Evolutionary conservation across 768 basidiomycete species (phyloP).

Genomic region (Tulasnella sp.): DNA sequence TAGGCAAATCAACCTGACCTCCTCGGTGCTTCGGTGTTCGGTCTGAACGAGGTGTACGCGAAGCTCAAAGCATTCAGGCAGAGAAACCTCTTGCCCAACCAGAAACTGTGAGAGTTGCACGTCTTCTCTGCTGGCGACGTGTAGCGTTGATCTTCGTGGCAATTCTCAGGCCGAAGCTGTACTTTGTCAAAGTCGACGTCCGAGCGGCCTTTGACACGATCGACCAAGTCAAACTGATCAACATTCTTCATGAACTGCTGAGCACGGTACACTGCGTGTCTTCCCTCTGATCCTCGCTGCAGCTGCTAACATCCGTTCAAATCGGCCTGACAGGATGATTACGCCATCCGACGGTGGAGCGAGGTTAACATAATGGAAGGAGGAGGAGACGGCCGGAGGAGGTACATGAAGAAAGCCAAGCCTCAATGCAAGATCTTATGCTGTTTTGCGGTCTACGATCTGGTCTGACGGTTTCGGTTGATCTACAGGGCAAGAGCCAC

Average conservation of each 20-base stretch:
- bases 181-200: slow-evolving; percentile 95
- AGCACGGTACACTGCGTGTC: slow-evolving; percentile 43
- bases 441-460: neutral
- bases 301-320: neutral
- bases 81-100: slow-evolving; percentile 43
- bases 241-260: slow-evolving; percentile 61
- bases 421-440: slow-evolving; percentile 44
- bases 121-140: neutral
- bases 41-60: slow-evolving; percentile 68
- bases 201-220: slow-evolving; percentile 96
- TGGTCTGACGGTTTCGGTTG: neutral
- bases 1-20: slow-evolving; percentile 52
- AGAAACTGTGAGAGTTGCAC: slow-evolving; percentile 12
- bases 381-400: slow-evolving; percentile 45
- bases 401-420: slow-evolving; percentile 47
- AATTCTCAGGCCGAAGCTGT: slow-evolving; percentile 60
- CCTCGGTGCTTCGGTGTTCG: slow-evolving; percentile 74
- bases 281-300: neutral
- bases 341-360: slow-evolving; percentile 59
- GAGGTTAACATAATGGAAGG: slow-evolving; percentile 24
- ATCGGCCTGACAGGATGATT: slow-evolving; percentile 42
- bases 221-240: slow-evolving; percentile 71
- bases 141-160: neutral
- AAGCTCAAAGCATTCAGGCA: slow-evolving; percentile 51
- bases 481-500: slow-evolving; percentile 64